Conservation (phyloP, 2,329 filamentous ascomycete species). For the Penicillium crustosum region DNA sequence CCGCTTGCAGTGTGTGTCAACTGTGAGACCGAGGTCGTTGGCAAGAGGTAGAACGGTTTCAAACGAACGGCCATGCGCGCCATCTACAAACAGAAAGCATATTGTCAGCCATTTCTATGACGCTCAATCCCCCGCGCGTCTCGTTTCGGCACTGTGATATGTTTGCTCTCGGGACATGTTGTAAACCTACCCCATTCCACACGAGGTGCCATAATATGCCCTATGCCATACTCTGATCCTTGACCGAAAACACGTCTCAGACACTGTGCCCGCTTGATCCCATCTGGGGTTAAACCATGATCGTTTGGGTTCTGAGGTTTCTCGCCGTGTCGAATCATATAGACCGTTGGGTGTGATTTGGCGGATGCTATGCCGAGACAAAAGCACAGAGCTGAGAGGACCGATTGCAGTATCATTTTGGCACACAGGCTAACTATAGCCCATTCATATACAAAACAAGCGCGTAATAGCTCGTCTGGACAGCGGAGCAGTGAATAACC, state of each 20-base stretch:
- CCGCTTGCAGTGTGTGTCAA: constrained; percentile 31
- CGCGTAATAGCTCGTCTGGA: not conserved
- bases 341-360: constrained; percentile 24
- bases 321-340: constrained; percentile 35
- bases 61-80: constrained; percentile 19
- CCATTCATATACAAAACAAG: not conserved
- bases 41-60: constrained; percentile 32
- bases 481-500: not conserved
- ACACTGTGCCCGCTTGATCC: constrained; percentile 30
- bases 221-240: constrained; percentile 27
- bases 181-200: constrained; percentile 24
- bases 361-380: constrained; percentile 3
- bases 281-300: constrained; percentile 27
- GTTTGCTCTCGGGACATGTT: not conserved
- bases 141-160: not conserved
- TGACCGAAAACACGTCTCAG: constrained; percentile 29
- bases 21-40: constrained; percentile 25
- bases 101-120: constrained; percentile 2
- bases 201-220: constrained; percentile 31
- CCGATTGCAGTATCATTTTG: constrained; percentile 5
- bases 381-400: not conserved
- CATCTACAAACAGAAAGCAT: constrained; percentile 10
- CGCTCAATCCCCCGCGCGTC: not conserved
- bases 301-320: constrained; percentile 26
- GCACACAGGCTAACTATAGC: not conserved